Evolutionary conservation across 73 alveolate genomes (phyloP), one percentile per base, ranked within the genome.

Genomic region (Symbiodinium natans): DNA sequence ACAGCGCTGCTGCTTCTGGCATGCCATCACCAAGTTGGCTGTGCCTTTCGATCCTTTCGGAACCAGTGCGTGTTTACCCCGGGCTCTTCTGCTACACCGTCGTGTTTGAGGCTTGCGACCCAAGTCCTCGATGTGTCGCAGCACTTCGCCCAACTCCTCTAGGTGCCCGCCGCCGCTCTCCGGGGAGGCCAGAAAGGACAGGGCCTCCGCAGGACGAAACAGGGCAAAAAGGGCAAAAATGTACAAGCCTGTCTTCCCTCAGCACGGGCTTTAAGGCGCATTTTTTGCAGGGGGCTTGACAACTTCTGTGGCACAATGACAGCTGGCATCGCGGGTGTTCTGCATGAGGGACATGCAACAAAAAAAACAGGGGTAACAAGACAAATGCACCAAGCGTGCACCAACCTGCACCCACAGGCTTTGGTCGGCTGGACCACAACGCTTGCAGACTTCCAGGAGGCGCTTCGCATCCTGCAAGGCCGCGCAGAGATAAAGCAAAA

Each of bases 381-480:
- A n/a, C n/a, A n/a, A n/a, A n/a, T n/a, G n/a, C n/a, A n/a, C n/a
- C n/a, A n/a, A n/a, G n/a, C n/a, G n/a, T n/a, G n/a, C n/a, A n/a
- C n/a, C n/a, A n/a, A 34, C 85, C 96, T 89, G 96, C 39, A 89
- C 96, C 96, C 96, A 89, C 4, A 92, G 88, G 36, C 98, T 92
- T 23, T 74, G 98, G 43, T 92, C 98, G 1, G 94, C 83, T 6
- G 90, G 85, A 19, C 98, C 98, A 41, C 92, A 92, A 17, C 92
- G 92, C 74, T 92, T 92, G 98, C 98, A 92, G 25, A 92, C 92
- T 29, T 92, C 98, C 43, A 92, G 77, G 21, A 92, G 77, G 39
- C 98, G 92, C 73, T 48, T 48, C 9, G 92, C 98, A 77, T 92
- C 98, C 98, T 80, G 98, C 36, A 23, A 46, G 13, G 80, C 38